These are phyloP conservation scores for Candida namnaoensis DNA, from an alignment of 805 yeast genomes.

Conservation along the genomic window DNA sequence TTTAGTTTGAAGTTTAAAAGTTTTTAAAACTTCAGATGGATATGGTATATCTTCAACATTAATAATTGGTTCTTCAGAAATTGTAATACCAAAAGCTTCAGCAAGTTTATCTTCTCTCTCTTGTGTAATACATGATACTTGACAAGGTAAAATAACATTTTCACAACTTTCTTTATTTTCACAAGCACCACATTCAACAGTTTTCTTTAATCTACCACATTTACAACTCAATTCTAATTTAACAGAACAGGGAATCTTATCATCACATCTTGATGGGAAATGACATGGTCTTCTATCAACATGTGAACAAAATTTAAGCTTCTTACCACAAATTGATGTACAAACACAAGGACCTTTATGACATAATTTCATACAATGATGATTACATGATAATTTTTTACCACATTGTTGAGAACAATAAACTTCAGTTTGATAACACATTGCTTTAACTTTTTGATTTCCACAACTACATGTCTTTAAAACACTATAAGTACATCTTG, in stretches of 20 bases:
- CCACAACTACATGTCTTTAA: conserved; percentile 59
- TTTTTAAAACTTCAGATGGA: conserved; percentile 11
- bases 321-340: conserved; percentile 45
- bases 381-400: conserved; percentile 36
- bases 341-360: conserved; percentile 65
- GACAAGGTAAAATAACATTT: conserved; percentile 47
- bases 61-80: conserved; percentile 2
- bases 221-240: conserved; percentile 43
- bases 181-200: conserved; percentile 52
- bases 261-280: conserved; percentile 42
- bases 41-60: conserved; percentile 12
- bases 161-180: conserved; percentile 20
- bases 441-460: conserved; percentile 41
- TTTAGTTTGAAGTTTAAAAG: conserved; percentile 31
- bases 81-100: conserved; percentile 43
- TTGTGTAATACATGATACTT: conserved; percentile 55
- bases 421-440: conserved; percentile 60
- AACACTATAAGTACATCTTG: conserved; percentile 63
- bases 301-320: conserved; percentile 58
- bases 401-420: conserved; percentile 67
- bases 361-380: conserved; percentile 45
- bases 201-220: conserved; percentile 50
- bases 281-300: conserved; percentile 60
- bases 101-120: conserved; percentile 55
- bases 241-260: conserved; percentile 41